Conservation (phyloP, 129 eudicot genomes). For the Flaveria trinervia region DNA sequence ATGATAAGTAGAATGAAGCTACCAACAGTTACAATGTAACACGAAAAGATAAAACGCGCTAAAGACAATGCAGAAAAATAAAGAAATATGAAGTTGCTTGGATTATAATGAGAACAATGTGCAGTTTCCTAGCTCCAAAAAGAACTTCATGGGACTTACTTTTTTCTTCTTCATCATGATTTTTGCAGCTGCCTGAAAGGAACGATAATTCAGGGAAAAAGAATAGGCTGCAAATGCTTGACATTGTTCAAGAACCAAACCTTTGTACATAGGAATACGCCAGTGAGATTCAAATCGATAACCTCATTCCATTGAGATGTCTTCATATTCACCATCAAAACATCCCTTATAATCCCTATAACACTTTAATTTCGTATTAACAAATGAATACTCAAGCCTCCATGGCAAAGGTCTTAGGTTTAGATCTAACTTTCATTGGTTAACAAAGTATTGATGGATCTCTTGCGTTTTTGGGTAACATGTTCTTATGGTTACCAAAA, state of each 20-base stretch:
- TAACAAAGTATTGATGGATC: no score
- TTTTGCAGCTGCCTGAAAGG: conserved; percentile 67
- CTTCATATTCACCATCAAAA: conserved; percentile 62
- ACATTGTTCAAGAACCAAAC: conserved; percentile 18
- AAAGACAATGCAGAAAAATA: background rate
- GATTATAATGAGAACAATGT: no score
- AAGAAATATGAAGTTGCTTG: background rate
- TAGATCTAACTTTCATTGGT: no score
- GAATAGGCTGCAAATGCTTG: background rate
- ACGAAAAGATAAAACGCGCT: background rate
- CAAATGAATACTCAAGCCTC: no score
- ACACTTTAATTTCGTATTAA: background rate
- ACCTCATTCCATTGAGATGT: conserved; percentile 73
- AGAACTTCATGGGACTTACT: conserved; percentile 19
- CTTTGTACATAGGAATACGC: conserved; percentile 74
- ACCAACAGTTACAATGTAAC: background rate
- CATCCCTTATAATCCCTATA: conserved; percentile 62
- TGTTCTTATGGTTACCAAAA: no score
- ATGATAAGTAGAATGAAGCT: background rate
- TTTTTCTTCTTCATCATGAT: conserved; percentile 71
- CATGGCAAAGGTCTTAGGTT: background rate
- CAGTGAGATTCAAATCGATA: conserved; percentile 70
- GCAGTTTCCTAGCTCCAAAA: no score
- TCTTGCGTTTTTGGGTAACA: no score
- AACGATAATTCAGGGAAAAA: conserved; percentile 1